These are phyloP conservation scores for Botryosphaeria agaves DNA, from an alignment of 2,329 filamentous ascomycete species.

Conservation along the genomic window DNA sequence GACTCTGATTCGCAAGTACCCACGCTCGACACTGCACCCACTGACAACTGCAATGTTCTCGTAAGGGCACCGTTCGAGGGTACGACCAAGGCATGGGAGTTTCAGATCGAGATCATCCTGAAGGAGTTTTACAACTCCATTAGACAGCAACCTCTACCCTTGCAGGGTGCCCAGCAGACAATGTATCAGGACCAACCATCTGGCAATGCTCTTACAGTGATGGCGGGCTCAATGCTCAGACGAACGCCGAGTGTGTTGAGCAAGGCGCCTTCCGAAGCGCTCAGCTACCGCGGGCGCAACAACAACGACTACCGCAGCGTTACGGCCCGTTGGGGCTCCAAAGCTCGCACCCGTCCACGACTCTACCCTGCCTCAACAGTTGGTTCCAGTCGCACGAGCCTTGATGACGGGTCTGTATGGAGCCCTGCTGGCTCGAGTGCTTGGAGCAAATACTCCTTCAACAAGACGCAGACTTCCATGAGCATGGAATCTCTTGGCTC, in stretches of 20 bases:
- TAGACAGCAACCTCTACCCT: conserved; percentile 65
- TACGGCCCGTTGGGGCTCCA: conserved; percentile 63
- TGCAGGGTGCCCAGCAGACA: conserved; percentile 50
- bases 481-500: conserved; percentile 84
- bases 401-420: conserved; percentile 87
- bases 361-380: conserved; percentile 63
- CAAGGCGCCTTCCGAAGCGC: conserved; percentile 76
- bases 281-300: conserved; percentile 56
- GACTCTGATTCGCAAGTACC: conserved; percentile 15
- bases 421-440: conserved; percentile 83
- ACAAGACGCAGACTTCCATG: conserved; percentile 78
- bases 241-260: conserved; percentile 81
- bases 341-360: conserved; percentile 66
- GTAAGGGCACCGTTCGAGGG: conserved; percentile 65
- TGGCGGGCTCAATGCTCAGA: conserved; percentile 41
- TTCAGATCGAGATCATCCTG: conserved; percentile 74
- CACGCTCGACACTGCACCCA: conserved; percentile 14
- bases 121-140: conserved; percentile 89
- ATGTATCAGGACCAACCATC: conserved; percentile 27
- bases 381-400: conserved; percentile 80
- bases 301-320: conserved; percentile 44
- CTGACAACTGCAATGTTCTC: conserved; percentile 52
- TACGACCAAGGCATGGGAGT: conserved; percentile 64
- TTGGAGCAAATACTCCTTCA: conserved; percentile 87
- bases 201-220: conserved; percentile 26